A percentile compares a stretch with the other conserved stretches of the same genome.
Conservation (phyloP, 768 basidiomycete genomes). For the Tulasnella calospora region DNA sequence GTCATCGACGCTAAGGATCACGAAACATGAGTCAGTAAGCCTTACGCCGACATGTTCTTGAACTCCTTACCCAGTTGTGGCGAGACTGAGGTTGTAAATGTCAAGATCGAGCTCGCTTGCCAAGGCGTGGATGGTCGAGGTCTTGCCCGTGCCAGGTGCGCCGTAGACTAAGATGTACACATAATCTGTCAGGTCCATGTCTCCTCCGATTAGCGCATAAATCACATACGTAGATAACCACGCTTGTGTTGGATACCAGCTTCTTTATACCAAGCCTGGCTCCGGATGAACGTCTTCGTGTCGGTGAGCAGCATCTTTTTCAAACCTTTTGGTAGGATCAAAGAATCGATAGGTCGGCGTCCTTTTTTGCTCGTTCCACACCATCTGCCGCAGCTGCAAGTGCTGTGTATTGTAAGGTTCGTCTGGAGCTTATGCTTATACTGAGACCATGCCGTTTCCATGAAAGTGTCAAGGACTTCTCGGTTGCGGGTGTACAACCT, state of each 20-base stretch:
- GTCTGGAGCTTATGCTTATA: constrained; percentile 42
- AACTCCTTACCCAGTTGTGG: constrained; percentile 44
- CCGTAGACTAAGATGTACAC: constrained; percentile 38
- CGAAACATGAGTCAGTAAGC: neutral
- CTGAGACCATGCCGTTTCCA: constrained; percentile 42
- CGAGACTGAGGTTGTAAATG: constrained; percentile 46
- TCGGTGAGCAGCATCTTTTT: constrained; percentile 48
- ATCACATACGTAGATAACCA: constrained; percentile 42
- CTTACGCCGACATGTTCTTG: neutral
- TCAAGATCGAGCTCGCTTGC: constrained; percentile 32
- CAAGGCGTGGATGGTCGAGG: constrained; percentile 50
- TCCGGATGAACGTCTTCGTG: constrained; percentile 48
- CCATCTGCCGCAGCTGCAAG: constrained; percentile 31
- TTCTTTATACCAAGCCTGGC: constrained; percentile 54
- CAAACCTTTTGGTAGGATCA: constrained; percentile 49
- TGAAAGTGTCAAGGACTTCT: constrained; percentile 41
- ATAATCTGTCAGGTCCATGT: neutral
- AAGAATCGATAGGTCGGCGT: constrained; percentile 49
- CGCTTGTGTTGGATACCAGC: constrained; percentile 56
- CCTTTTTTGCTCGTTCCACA: constrained; percentile 44
- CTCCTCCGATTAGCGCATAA: neutral
- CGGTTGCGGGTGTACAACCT: constrained; percentile 47
- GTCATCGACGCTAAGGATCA: constrained; percentile 46
- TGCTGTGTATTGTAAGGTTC: constrained; percentile 35
- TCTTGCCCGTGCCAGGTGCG: constrained; percentile 60